phyloP scores from a whole-genome alignment of 352 stramenopile species.

The Globisporangium viniferum region DNA sequence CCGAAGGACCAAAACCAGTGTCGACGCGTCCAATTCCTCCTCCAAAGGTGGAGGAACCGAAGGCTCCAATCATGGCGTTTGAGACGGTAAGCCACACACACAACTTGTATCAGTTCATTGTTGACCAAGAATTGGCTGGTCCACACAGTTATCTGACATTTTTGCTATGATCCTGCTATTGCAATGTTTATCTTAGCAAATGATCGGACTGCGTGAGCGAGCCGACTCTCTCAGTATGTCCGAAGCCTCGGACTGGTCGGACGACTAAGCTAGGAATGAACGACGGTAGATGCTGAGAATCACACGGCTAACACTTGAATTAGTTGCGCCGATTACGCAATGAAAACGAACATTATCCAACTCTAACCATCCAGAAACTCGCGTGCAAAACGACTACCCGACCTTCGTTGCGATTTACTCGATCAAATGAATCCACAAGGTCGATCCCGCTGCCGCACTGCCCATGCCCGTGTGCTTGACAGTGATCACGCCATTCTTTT shows the following conservation, averaged over 20 bases:
- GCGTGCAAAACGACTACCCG: neutral
- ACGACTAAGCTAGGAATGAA: constrained; percentile 36
- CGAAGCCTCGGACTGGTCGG: constrained; percentile 85
- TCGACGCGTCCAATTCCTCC: constrained; percentile 19
- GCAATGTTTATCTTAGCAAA: constrained; percentile 48
- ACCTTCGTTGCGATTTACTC: neutral
- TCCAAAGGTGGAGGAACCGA: constrained; percentile 48
- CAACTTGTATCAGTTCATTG: neutral
- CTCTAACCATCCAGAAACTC: neutral
- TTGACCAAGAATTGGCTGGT: neutral
- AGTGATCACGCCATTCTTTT: neutral
- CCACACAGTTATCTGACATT: neutral
- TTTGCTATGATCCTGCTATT: constrained; percentile 4
- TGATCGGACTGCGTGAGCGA: constrained; percentile 72
- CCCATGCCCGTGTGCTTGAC: neutral
- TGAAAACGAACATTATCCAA: neutral
- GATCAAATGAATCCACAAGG: neutral
- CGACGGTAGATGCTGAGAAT: neutral
- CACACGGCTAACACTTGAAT: neutral
- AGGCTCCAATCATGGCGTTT: constrained; percentile 62
- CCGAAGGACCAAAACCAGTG: constrained; percentile 27
- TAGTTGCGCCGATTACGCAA: neutral
- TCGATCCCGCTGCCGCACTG: neutral
- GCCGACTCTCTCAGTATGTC: constrained; percentile 80
- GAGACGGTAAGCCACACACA: constrained; percentile 32